Conservation (phyloP, 148 eudicot species). For the Simmondsia chinensis region DNA sequence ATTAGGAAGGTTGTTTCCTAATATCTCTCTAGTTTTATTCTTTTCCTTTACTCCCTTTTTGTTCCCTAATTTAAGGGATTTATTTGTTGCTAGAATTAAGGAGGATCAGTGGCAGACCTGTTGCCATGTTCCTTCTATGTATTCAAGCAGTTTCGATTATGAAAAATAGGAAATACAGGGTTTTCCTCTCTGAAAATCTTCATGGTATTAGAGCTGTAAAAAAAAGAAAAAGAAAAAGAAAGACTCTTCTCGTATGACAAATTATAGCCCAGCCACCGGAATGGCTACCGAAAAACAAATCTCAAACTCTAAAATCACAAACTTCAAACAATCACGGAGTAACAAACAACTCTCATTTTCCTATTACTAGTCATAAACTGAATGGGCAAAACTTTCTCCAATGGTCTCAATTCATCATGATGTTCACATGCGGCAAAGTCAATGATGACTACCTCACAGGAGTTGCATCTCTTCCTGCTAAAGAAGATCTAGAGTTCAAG, state of each 20-base stretch:
- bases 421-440: constrained; percentile 1
- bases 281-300: neutral
- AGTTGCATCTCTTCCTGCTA: neutral
- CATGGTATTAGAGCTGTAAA: too few species aligned
- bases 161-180: too few species aligned
- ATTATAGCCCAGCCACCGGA: neutral
- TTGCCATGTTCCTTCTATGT: too few species aligned
- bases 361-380: constrained; percentile 4
- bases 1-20: too few species aligned
- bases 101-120: too few species aligned
- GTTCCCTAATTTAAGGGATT: too few species aligned
- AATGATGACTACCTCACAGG: constrained; percentile 6
- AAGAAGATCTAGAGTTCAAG: neutral
- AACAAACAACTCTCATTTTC: neutral
- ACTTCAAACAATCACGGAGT: neutral
- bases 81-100: too few species aligned
- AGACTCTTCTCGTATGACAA: neutral
- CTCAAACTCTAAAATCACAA: neutral
- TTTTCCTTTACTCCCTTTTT: too few species aligned
- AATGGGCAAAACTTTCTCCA: constrained; percentile 5
- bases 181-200: too few species aligned
- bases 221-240: too few species aligned
- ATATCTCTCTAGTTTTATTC: too few species aligned
- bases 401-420: constrained; percentile 4
- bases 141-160: too few species aligned